phyloP scores from a whole-genome alignment of 768 basidiomycete genomes.

The Rhodotorula taiwanensis region DNA sequence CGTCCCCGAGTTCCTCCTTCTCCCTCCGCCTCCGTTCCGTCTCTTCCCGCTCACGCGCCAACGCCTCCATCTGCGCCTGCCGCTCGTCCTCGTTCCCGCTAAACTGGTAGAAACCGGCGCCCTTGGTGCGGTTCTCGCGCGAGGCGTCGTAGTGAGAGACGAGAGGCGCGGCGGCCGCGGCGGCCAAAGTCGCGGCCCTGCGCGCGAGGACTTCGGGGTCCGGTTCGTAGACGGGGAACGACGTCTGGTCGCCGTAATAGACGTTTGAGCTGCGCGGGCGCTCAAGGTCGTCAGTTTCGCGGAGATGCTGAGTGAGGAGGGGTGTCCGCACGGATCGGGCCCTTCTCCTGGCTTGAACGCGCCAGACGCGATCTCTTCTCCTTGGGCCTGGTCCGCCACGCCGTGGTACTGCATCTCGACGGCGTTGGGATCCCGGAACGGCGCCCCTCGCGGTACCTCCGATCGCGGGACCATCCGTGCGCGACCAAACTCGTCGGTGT shows the following conservation, averaged over 20 bases:
- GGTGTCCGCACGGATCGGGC: slow-evolving; percentile 6
- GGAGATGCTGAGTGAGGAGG: rapidly evolving
- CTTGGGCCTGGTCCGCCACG: background rate
- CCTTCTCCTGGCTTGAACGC: slow-evolving; percentile 20
- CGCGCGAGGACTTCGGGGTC: slow-evolving; percentile 70
- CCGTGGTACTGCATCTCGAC: background rate
- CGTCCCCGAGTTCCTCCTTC: slow-evolving; percentile 9
- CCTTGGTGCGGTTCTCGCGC: slow-evolving; percentile 75
- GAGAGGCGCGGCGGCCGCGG: slow-evolving; percentile 61
- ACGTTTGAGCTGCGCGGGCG: slow-evolving; percentile 21
- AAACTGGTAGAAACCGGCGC: slow-evolving; percentile 88
- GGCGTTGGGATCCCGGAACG: slow-evolving; percentile 9
- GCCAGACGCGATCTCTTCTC: background rate
- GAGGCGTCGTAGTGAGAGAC: slow-evolving; percentile 73
- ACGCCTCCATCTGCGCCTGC: slow-evolving; percentile 70
- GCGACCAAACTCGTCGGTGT: slow-evolving; percentile 39
- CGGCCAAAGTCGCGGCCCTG: slow-evolving; percentile 62
- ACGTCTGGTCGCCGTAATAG: slow-evolving; percentile 46
- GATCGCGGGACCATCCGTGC: slow-evolving; percentile 35
- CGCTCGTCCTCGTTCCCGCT: slow-evolving; percentile 76
- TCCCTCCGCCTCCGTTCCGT: slow-evolving; percentile 45
- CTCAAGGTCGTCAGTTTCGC: background rate
- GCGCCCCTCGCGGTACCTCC: slow-evolving; percentile 27
- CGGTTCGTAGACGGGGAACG: slow-evolving; percentile 83
- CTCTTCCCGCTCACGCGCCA: slow-evolving; percentile 70